These are phyloP conservation scores for Nicotiana paniculata DNA, from an alignment of 257 asterid genomes.

Conservation along the genomic window DNA sequence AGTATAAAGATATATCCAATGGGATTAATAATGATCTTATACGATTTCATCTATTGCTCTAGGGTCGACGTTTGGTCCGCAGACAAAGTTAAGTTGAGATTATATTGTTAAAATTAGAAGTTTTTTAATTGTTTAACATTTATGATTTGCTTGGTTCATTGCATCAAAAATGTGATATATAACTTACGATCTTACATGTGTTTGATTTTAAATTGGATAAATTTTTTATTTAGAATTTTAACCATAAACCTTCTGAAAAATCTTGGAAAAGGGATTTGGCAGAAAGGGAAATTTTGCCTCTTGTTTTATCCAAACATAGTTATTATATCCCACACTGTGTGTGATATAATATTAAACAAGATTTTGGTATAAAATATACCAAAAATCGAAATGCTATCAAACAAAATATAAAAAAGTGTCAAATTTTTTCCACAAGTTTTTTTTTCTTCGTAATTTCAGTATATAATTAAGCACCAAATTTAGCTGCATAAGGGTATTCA, in stretches of 20 bases:
- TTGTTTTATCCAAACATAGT: neutral
- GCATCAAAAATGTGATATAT: neutral
- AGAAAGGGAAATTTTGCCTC: neutral
- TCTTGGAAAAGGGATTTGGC: neutral
- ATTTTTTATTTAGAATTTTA: no score
- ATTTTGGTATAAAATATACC: neutral
- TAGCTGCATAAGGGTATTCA: neutral
- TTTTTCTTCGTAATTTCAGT: neutral
- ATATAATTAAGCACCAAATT: neutral
- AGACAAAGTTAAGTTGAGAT: neutral
- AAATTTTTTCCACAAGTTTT: neutral
- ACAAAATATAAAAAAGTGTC: neutral
- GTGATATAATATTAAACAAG: neutral
- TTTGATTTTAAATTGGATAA: no score
- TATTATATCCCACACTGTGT: neutral
- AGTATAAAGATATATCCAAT: neutral
- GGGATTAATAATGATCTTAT: neutral
- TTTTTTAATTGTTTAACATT: neutral
- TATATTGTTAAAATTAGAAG: neutral
- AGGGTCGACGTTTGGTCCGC: neutral
- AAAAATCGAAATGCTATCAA: neutral
- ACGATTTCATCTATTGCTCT: neutral
- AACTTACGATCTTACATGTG: neutral
- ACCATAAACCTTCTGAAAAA: neutral
- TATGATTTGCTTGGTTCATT: neutral